These are phyloP conservation scores for Lineolata rhizophorae DNA, from an alignment of 495 filamentous ascomycete species.

Conservation along the genomic window DNA sequence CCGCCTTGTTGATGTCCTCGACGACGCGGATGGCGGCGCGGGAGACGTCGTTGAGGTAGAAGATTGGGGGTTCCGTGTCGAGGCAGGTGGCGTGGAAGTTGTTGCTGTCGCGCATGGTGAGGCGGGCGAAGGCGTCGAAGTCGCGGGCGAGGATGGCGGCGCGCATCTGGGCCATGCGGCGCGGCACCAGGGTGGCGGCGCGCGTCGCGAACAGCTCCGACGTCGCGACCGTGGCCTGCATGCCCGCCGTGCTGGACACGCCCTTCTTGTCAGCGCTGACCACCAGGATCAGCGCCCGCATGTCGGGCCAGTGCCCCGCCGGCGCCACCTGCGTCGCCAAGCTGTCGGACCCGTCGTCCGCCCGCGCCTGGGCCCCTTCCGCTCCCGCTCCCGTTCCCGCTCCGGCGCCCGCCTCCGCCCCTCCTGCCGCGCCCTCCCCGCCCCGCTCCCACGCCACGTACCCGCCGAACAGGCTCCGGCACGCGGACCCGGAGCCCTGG, in stretches of 20 bases:
- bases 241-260: slow-evolving; percentile 72
- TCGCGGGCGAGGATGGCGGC: slow-evolving; percentile 51
- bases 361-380: no score
- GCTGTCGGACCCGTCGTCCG: slow-evolving; percentile 59
- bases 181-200: slow-evolving; percentile 51
- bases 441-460: slow-evolving; percentile 84
- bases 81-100: slow-evolving; percentile 87
- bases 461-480: slow-evolving; percentile 75
- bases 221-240: slow-evolving; percentile 88
- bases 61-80: slow-evolving; percentile 90
- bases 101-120: slow-evolving; percentile 93
- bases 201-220: slow-evolving; percentile 61
- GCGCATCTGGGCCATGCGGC: slow-evolving; percentile 72
- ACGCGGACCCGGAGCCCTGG: slow-evolving; percentile 90
- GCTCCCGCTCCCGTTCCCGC: no score
- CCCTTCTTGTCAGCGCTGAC: slow-evolving; percentile 87
- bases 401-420: no score
- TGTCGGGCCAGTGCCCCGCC: slow-evolving; percentile 76
- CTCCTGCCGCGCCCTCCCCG: slow-evolving; percentile 33
- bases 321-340: slow-evolving; percentile 70
- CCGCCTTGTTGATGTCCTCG: slow-evolving; percentile 56
- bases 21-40: slow-evolving; percentile 69
- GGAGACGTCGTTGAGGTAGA: slow-evolving; percentile 90
- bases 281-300: slow-evolving; percentile 79
- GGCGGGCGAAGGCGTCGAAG: slow-evolving; percentile 67